Base-by-base conservation (phyloP, 1,284 basidiomycete species). In the Dichomitus squalens region DNA sequence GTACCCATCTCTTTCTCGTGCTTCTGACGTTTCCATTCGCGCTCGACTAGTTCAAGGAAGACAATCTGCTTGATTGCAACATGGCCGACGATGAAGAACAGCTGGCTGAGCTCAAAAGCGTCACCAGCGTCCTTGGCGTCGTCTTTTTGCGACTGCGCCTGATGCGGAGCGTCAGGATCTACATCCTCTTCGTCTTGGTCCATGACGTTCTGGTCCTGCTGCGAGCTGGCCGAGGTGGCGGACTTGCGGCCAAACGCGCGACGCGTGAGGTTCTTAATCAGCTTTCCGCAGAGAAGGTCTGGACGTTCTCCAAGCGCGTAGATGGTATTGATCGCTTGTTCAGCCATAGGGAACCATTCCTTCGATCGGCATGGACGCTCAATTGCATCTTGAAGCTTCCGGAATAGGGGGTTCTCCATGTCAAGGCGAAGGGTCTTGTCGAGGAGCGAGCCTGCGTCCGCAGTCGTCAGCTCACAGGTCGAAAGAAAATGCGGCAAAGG, bases 21-120 rank as follows among this genome's bases (percentile, higher is more conserved):
- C 76, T 98, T 98, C 72, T 96, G 89, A 14, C 95, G 80, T 77
- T 99, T 99, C 86, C 93, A 92, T 71, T 99, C 96, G 36, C 96
- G 81, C 74, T 99, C 96, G n/a, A 98, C 91, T 41, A 98, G 80
- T 73, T 99, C 96, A 31, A 99, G 84, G 71, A 95, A 97, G 23
- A 97, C 95, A 55, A 98, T 94, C 62, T 99, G 95, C 74, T 98
- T 98, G 75, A 99, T 93, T 6, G 95, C 95, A 18, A 97, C 92
- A 72, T 99, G 96, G 0, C 96, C 97, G 5, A 98, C 95, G 39
- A 93, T 83, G 70, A 98, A 99, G 7, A 99, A 78, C 18, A 98
- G 81, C 70, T 98, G 96, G 54, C 91, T 92, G 16, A 99, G 81
- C 58, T 87, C 84, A 71, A 96, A 98, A 0, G 91, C 87, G 60